Percentiles rank a stretch among this genome's conserved stretches.
Conservation (phyloP, 108 stramenopile species). For the Fistulifera pelliculosa region DNA sequence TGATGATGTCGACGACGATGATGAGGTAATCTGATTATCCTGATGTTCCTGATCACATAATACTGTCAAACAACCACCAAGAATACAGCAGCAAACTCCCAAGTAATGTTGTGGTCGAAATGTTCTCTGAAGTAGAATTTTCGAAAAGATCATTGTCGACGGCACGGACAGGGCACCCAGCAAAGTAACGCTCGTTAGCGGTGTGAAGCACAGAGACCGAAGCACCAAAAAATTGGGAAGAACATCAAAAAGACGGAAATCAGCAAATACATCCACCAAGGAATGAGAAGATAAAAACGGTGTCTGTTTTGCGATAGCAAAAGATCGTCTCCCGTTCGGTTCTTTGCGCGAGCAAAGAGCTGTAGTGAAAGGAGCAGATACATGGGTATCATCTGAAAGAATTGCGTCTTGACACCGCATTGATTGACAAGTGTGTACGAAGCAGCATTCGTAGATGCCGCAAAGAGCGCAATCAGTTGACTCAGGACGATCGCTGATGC, state of each 20-base stretch:
- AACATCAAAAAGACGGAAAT: slow-evolving; percentile 59
- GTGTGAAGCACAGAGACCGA: slow-evolving; percentile 64
- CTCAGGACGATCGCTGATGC: slow-evolving; percentile 30
- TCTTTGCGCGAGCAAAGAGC: slow-evolving; percentile 12
- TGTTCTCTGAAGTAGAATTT: slow-evolving; percentile 31
- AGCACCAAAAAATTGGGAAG: slow-evolving; percentile 62
- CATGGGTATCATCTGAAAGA: slow-evolving; percentile 22
- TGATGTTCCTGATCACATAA: slow-evolving; percentile 19
- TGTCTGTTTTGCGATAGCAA: too few species aligned
- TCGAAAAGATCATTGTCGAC: slow-evolving; percentile 70
- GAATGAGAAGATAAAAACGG: slow-evolving; percentile 16
- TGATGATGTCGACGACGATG: slow-evolving; percentile 2
- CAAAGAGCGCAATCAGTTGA: slow-evolving; percentile 44
- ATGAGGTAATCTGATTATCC: not conserved
- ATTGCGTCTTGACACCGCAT: slow-evolving; percentile 18
- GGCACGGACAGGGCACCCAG: slow-evolving; percentile 84
- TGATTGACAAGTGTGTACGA: slow-evolving; percentile 51
- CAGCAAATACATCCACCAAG: slow-evolving; percentile 41
- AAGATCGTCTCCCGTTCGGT: too few species aligned
- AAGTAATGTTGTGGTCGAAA: slow-evolving; percentile 30
- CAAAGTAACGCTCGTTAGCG: slow-evolving; percentile 71
- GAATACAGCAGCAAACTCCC: slow-evolving; percentile 37
- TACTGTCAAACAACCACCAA: slow-evolving; percentile 32
- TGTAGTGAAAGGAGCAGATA: slow-evolving; percentile 29
- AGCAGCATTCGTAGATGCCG: slow-evolving; percentile 46